Evolutionary conservation across 495 filamentous ascomycete species (phyloP), one percentile per base, ranked within the genome.

Genomic region (Penicillium chermesinum): DNA sequence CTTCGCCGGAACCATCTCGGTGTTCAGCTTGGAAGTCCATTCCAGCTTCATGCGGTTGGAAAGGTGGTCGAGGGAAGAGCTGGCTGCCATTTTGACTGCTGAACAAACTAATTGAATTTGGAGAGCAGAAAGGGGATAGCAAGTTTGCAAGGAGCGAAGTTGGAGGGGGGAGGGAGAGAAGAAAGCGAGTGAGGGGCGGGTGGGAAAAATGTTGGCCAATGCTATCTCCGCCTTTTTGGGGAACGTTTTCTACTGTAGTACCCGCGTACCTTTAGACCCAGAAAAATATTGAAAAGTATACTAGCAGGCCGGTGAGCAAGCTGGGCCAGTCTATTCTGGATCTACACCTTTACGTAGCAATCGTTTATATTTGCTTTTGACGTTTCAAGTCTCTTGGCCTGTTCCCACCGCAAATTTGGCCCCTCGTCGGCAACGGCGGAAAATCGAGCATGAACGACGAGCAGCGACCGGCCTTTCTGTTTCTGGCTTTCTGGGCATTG

Each of bases 1-100:
- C 74, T 86, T 86, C 38, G 79, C 73, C 22, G 91, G 89, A 40
- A 82, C 75, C 71, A 84, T 85, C 57, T 89, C 83, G 46, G 88
- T 91, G 72, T 82, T 81, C 46, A 87, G 77, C 71, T 85, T 78
- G 60, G 88, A 82, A 55, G 95, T 83, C 93, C 93, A 98, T 74
- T 93, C 86, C 58, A 94, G 86, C 74, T 85, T 86, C 71, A 86
- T 91, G 67, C 77, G 72, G 63, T 87, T 89, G 58, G 78, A 73
- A 63, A 94, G 78, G 66, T 94, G 89, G 65, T 91, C 86, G 60
- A 93, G 78, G 58, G 88, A 84, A 56, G 66, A 78, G 36, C 56
- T 70, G 57, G 66, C 66, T 44, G 70, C 70, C 70, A 74, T 74
- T 64, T 60, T 72, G 56, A 55, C 18, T 54, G 49, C 38, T 65